Evolutionary conservation across 1,139 yeast species (phyloP).

Genomic region (Keqinozyma sinolaborantium): DNA sequence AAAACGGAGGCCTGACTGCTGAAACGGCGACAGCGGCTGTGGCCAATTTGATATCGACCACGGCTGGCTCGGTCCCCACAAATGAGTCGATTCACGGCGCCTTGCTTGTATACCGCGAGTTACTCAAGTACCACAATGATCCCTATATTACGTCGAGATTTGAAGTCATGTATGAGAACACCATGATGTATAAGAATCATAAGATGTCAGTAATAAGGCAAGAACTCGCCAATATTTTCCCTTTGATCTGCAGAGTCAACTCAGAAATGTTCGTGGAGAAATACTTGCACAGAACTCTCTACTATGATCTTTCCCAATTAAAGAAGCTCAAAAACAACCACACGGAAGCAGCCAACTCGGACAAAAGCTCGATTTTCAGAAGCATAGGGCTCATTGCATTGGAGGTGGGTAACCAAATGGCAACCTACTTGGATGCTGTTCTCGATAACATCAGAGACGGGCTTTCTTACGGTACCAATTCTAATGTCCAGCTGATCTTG

Average conservation of each 20-base stretch:
- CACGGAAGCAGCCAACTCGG: slow-evolving; percentile 43
- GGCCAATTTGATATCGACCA: slow-evolving; percentile 22
- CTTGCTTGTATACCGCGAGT: slow-evolving; percentile 75
- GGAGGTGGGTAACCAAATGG: slow-evolving; percentile 83
- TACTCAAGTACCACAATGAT: slow-evolving; percentile 68
- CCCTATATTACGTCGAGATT: slow-evolving; percentile 48
- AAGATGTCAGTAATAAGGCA: slow-evolving; percentile 72
- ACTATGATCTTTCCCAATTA: slow-evolving; percentile 74
- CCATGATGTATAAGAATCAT: slow-evolving; percentile 74
- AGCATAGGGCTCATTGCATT: slow-evolving; percentile 84
- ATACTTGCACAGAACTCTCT: slow-evolving; percentile 76
- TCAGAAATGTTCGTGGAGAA: slow-evolving; percentile 74
- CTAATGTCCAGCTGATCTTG: slow-evolving; percentile 40
- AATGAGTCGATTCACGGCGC: slow-evolving; percentile 84
- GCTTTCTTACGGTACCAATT: slow-evolving; percentile 44
- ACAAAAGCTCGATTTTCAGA: slow-evolving; percentile 72
- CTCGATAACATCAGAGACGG: slow-evolving; percentile 83
- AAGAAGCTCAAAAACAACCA: slow-evolving; percentile 58
- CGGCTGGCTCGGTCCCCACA: slow-evolving; percentile 24
- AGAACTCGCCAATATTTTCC: slow-evolving; percentile 79
- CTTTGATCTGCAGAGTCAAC: slow-evolving; percentile 77
- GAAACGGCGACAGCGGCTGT: slow-evolving; percentile 16
- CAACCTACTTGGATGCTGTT: slow-evolving; percentile 84
- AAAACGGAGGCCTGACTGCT: slow-evolving; percentile 9
- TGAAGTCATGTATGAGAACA: slow-evolving; percentile 73